phyloP scores from a whole-genome alignment of 768 basidiomycete species.

The Imleria badia region DNA sequence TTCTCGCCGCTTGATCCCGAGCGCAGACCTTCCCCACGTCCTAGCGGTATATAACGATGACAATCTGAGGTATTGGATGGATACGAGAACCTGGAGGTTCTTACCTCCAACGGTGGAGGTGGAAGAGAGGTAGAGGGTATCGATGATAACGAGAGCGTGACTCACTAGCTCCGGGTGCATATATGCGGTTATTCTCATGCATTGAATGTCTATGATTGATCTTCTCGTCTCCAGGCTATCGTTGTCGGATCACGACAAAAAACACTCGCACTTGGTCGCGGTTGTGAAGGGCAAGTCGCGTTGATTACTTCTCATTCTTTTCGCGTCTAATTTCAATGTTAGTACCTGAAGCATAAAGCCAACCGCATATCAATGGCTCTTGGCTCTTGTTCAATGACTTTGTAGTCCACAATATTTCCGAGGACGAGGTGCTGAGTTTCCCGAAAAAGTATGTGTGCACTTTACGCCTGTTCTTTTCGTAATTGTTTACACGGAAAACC shows the following conservation, averaged over 20 bases:
- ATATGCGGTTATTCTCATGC: background rate
- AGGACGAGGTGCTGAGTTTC: conserved; percentile 86
- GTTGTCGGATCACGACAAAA: conserved; percentile 76
- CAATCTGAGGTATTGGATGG: conserved; percentile 73
- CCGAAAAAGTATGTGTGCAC: conserved; percentile 74
- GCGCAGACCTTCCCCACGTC: conserved; percentile 75
- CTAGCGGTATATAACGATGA: conserved; percentile 80
- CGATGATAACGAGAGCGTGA: conserved; percentile 53
- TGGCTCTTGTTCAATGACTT: conserved; percentile 99
- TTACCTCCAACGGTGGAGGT: conserved; percentile 56
- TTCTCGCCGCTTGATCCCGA: conserved; percentile 63
- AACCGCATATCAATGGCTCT: conserved; percentile 43
- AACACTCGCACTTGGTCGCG: conserved; percentile 81
- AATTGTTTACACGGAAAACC: conserved; percentile 16
- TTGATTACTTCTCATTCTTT: background rate
- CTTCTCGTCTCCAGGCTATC: conserved; percentile 56
- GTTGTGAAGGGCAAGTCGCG: conserved; percentile 67
- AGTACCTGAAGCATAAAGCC: conserved; percentile 70
- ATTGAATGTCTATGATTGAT: background rate
- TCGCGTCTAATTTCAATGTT: background rate
- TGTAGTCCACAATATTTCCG: conserved; percentile 76
- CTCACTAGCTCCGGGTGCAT: conserved; percentile 75
- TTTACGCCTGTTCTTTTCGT: background rate
- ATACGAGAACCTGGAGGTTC: conserved; percentile 47
- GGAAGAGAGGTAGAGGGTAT: conserved; percentile 57